Conservation (phyloP, 2,329 filamentous ascomycete species). For the Aureobasidium sp. region DNA sequence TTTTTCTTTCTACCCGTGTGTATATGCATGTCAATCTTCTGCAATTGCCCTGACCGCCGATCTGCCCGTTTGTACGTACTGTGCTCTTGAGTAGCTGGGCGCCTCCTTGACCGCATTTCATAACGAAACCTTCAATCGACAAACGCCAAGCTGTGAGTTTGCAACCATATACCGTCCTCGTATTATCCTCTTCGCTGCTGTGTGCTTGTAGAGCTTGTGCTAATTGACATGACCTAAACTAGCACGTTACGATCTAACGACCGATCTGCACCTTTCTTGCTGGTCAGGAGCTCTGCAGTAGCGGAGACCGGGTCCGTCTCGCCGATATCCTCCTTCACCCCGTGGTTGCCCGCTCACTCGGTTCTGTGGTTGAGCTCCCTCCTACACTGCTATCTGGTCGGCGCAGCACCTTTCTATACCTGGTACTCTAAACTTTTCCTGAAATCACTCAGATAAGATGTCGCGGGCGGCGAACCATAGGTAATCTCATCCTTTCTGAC, state of each 20-base stretch:
- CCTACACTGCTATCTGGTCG: background rate
- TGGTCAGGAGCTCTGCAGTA: slow-evolving; percentile 15
- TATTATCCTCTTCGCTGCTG: background rate
- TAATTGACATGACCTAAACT: background rate
- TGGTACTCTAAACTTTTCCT: background rate
- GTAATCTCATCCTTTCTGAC: background rate
- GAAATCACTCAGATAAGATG: slow-evolving; percentile 20
- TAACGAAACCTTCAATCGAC: background rate
- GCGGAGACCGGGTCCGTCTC: background rate
- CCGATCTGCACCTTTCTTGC: slow-evolving; percentile 9
- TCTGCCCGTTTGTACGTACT: background rate
- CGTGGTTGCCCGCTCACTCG: background rate
- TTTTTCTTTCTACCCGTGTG: background rate
- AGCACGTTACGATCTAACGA: slow-evolving; percentile 13
- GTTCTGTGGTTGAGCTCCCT: background rate
- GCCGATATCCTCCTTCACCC: slow-evolving; percentile 1
- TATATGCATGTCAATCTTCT: background rate
- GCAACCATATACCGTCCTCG: background rate
- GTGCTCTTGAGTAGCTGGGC: background rate
- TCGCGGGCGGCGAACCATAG: slow-evolving; percentile 27
- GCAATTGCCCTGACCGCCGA: background rate
- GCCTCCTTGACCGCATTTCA: background rate
- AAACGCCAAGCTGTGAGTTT: slow-evolving; percentile 13
- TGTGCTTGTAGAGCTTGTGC: background rate
- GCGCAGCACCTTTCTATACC: too few relatives aligned